Evolutionary conservation across 1,284 basidiomycete genomes (phyloP).

Genomic region (Rhodotorula sp.): DNA sequence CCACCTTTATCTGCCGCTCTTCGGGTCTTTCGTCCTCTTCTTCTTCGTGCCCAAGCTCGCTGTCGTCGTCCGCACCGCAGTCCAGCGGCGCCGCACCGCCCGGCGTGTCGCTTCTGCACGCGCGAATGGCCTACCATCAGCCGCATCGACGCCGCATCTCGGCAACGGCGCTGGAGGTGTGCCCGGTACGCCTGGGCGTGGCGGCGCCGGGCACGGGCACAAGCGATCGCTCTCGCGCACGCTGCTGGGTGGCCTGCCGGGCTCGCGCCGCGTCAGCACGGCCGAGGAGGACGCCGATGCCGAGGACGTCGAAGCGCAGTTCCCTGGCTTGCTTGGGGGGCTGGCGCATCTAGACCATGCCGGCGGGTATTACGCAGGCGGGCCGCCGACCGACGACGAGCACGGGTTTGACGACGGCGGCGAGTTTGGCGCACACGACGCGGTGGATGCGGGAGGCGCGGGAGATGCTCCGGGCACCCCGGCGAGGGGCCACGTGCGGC

Average conservation of each 20-base stretch:
- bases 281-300: slow-evolving; percentile 17
- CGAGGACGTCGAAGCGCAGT: slow-evolving; percentile 19
- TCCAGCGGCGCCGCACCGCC: not conserved
- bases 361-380: not conserved
- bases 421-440: not conserved
- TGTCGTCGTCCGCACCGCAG: not conserved
- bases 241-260: not conserved
- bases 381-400: not conserved
- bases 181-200: not conserved
- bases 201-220: not conserved
- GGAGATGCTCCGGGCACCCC: not conserved
- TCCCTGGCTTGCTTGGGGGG: slow-evolving; percentile 19
- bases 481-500: slow-evolving; percentile 22
- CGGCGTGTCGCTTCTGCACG: slow-evolving; percentile 20
- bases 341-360: not conserved
- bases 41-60: slow-evolving; percentile 33
- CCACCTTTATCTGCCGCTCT: slow-evolving; percentile 60
- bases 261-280: not conserved
- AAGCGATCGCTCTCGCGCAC: slow-evolving; percentile 1
- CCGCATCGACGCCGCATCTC: not conserved
- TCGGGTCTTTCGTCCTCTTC: slow-evolving; percentile 49
- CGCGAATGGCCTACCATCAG: slow-evolving; percentile 32
- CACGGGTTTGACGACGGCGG: slow-evolving; percentile 1
- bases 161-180: not conserved
- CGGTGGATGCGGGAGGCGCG: not conserved